Evolutionary conservation across 805 yeast species (phyloP), one percentile per base, ranked within the genome.

Genomic region (Candida pseudofarinosa): DNA sequence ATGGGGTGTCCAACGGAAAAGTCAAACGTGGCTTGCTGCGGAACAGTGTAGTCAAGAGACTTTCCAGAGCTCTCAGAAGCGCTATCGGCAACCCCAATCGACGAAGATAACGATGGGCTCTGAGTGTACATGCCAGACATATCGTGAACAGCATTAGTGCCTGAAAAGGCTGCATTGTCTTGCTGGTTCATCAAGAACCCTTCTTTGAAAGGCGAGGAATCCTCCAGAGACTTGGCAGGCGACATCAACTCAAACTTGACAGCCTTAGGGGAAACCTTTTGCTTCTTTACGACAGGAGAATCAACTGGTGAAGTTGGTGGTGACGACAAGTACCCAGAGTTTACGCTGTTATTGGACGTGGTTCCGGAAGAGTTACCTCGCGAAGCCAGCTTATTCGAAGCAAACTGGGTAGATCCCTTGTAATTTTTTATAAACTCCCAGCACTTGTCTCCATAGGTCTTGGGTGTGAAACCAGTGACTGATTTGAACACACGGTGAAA

Each of bases 401-500:
- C 37, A 31, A 30, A 31, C 28, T 48, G 46, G 23, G 49, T 48
- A 12, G 55, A 49, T 23, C 55, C 60, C 41, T 57, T 60, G 40
- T 37, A 52, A 34, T 51, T 52, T 48, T 73, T 74, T 51, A 82
- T 68, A 52, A 62, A 80, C 48, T 78, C 82, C 71, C 79, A 83
- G 58, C 95, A 85, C 48, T 81, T 80, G 56, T 88, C 95, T 40
- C 96, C 96, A 55, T 88, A 88, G 4, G 87, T 83, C 67, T 88
- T 86, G 18, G 95, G 95, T 1, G 96, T 88, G 45, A 87, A 74
- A 2, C 95, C 91, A 4, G 95, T 85, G 47, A 88, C 86, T 42
- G 83, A 77, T 62, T 88, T 84, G 71, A 88, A 88, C 18, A 88
- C 95, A 40, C 96, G 71, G 69, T 88, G 96, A 63, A 88, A 88